Conservation (phyloP, 306 rosid genomes). For the Cercis canadensis region DNA sequence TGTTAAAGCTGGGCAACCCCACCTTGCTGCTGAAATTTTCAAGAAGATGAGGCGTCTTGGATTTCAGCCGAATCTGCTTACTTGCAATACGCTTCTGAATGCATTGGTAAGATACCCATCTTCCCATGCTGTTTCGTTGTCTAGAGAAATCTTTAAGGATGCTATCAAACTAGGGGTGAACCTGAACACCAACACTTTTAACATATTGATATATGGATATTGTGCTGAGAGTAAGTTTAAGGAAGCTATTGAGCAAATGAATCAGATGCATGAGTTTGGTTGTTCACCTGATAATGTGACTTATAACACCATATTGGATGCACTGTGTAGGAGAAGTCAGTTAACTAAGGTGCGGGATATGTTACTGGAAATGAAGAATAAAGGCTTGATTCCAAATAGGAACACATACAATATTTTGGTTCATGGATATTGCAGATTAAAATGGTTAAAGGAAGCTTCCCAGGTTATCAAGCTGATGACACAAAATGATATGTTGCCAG, state of each 20-base stretch:
- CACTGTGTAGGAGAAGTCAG: slow-evolving; percentile 63
- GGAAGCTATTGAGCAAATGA: slow-evolving; percentile 53
- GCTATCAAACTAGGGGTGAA: slow-evolving; percentile 52
- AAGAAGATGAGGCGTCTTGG: slow-evolving; percentile 66
- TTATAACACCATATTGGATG: slow-evolving; percentile 73
- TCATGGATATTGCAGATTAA: slow-evolving; percentile 80
- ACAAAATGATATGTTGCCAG: slow-evolving; percentile 51
- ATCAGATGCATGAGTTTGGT: slow-evolving; percentile 56
- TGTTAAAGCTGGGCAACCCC: slow-evolving; percentile 54
- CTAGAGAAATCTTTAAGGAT: slow-evolving; percentile 50
- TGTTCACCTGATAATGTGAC: slow-evolving; percentile 75
- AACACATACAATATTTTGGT: slow-evolving; percentile 75
- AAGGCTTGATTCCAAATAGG: slow-evolving; percentile 63
- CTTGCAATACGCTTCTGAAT: slow-evolving; percentile 71
- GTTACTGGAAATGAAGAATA: slow-evolving; percentile 65
- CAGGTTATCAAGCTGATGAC: slow-evolving; percentile 76
- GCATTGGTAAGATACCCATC: slow-evolving; percentile 61
- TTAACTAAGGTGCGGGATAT: slow-evolving; percentile 62
- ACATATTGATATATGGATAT: slow-evolving; percentile 68
- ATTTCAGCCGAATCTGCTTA: slow-evolving; percentile 60
- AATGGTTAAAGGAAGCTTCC: slow-evolving; percentile 75
- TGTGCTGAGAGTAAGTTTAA: slow-evolving; percentile 57
- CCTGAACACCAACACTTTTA: slow-evolving; percentile 56
- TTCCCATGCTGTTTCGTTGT: slow-evolving; percentile 45
- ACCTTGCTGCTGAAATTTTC: slow-evolving; percentile 68